phyloP scores from a whole-genome alignment of 2,329 filamentous ascomycete genomes.

The Phyllosticta ampelicida region DNA sequence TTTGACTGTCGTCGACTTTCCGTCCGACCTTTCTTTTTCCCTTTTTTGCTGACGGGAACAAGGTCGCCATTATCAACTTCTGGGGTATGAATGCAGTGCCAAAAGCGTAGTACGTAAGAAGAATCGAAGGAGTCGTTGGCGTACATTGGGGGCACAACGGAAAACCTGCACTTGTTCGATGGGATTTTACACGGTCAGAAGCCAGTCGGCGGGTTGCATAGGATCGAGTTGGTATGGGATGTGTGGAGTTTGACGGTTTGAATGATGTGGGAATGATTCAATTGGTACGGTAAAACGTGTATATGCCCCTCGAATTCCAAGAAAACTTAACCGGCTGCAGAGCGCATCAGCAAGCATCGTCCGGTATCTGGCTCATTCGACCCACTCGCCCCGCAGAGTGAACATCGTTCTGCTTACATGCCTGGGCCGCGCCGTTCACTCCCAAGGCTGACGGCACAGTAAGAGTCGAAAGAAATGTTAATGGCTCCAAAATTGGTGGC shows the following conservation, averaged over 20 bases:
- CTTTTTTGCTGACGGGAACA: neutral
- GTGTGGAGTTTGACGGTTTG: neutral
- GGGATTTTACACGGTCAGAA: neutral
- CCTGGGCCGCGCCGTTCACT: too few relatives aligned
- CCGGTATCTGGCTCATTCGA: neutral
- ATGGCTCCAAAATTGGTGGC: too few relatives aligned
- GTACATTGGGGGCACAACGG: neutral
- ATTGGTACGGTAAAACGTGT: neutral
- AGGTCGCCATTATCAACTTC: slow-evolving; percentile 27
- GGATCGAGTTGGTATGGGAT: neutral
- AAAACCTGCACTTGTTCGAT: neutral
- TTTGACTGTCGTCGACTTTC: neutral
- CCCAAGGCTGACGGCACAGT: too few relatives aligned
- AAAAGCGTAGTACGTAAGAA: slow-evolving; percentile 6
- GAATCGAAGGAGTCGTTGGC: neutral
- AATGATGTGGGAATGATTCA: neutral
- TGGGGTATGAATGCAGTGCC: slow-evolving; percentile 14
- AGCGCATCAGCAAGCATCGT: neutral
- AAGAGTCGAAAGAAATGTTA: too few relatives aligned
- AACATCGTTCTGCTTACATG: too few relatives aligned
- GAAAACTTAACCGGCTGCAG: neutral
- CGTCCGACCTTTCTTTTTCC: neutral
- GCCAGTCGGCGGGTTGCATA: neutral
- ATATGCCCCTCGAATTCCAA: neutral
- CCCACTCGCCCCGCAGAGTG: too few relatives aligned